A percentile compares a stretch with the other conserved stretches of the same genome.
Evolutionary conservation across 768 basidiomycete genomes (phyloP).

Genomic region (Psilocybe cubensis): DNA sequence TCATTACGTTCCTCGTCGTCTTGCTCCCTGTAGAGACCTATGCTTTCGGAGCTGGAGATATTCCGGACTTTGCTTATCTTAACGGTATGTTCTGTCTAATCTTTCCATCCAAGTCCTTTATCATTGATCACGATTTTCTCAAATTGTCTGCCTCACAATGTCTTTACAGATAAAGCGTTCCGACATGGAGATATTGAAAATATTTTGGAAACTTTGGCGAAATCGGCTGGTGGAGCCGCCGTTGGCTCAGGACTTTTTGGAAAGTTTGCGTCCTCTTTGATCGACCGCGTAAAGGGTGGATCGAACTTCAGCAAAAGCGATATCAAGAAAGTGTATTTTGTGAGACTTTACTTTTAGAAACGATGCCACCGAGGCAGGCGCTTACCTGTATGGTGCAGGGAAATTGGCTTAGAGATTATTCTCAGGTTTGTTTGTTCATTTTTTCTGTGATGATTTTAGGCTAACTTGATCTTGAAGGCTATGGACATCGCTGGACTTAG

Average conservation of each 20-base stretch:
- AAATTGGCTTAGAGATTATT: conserved; percentile 75
- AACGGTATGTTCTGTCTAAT: conserved; percentile 47
- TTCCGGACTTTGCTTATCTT: conserved; percentile 72
- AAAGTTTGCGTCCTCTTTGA: conserved; percentile 46
- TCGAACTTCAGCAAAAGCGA: conserved; percentile 67
- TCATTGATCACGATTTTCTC: neutral
- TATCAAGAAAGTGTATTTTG: conserved; percentile 70
- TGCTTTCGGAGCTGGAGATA: conserved; percentile 70
- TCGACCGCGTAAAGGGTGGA: conserved; percentile 49
- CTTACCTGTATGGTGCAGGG: conserved; percentile 50
- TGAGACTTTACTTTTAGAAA: too few relatives aligned
- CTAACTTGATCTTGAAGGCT: conserved; percentile 39
- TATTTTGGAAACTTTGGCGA: conserved; percentile 59
- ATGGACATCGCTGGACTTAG: conserved; percentile 74
- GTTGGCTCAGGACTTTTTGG: conserved; percentile 49
- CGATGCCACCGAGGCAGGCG: too few relatives aligned
- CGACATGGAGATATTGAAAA: conserved; percentile 80
- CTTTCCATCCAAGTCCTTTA: too few relatives aligned
- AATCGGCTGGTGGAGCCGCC: conserved; percentile 51
- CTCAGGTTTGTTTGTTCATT: conserved; percentile 49
- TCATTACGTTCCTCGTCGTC: conserved; percentile 41
- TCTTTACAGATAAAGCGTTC: conserved; percentile 62
- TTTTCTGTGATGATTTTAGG: conserved; percentile 1
- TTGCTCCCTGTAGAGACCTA: conserved; percentile 47
- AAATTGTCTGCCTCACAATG: conserved; percentile 9